phyloP scores from a whole-genome alignment of 2,329 filamentous ascomycete genomes.

The Diaporthe australafricana region DNA sequence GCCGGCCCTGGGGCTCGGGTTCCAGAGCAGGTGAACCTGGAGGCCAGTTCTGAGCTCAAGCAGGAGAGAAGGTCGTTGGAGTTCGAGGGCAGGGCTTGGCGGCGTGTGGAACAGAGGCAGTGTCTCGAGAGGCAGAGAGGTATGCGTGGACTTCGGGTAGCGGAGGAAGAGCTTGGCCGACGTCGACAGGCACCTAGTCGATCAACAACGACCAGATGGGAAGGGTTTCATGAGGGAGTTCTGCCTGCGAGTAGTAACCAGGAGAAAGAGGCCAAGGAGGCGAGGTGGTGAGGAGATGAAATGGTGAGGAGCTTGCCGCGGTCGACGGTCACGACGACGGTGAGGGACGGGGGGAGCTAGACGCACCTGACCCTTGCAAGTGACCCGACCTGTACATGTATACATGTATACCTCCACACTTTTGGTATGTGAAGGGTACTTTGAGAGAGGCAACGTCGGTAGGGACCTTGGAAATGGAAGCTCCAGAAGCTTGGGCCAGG shows the following conservation, averaged over 20 bases:
- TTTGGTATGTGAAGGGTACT: neutral
- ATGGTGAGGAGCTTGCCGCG: neutral
- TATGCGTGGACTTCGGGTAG: neutral
- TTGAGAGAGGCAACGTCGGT: neutral
- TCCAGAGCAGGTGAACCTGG: neutral
- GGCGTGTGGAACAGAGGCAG: neutral
- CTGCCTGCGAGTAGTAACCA: neutral
- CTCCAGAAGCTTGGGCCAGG: slow-evolving; percentile 30
- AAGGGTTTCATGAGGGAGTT: neutral
- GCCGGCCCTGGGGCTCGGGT: slow-evolving; percentile 6
- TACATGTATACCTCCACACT: neutral
- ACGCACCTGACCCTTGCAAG: slow-evolving; percentile 21
- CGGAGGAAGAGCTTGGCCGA: neutral
- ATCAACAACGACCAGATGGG: neutral
- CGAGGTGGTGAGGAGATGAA: neutral
- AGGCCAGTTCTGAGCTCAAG: neutral
- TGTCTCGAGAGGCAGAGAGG: neutral
- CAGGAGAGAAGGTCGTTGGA: neutral
- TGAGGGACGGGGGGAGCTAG: neutral
- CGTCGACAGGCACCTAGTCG: neutral
- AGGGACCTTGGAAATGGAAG: neutral
- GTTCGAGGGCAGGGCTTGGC: too few species aligned
- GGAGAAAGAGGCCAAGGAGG: neutral
- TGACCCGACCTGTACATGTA: neutral
- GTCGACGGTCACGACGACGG: slow-evolving; percentile 24